Evolutionary conservation across 2,329 filamentous ascomycete genomes (phyloP).

Genomic region (Gnomoniopsis sp.): DNA sequence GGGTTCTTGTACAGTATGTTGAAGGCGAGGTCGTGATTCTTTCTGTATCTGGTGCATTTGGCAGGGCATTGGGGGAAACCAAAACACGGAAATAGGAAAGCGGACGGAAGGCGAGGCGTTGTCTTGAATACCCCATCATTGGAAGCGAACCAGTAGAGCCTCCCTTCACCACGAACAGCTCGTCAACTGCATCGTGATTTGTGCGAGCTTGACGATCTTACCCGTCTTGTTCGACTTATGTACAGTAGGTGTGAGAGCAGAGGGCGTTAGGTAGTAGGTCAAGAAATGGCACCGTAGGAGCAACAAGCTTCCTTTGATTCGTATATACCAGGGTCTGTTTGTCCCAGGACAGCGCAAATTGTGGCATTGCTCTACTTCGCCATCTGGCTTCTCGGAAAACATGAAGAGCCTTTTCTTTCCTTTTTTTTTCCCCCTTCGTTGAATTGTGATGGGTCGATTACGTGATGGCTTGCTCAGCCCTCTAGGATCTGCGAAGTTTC

Average conservation of each 20-base stretch:
- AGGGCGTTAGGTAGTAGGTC: not conserved
- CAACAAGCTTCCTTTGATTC: not conserved
- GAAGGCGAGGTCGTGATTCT: constrained; percentile 7
- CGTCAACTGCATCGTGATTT: not conserved
- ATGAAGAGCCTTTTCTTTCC: not conserved
- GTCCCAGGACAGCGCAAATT: not conserved
- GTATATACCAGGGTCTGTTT: not conserved
- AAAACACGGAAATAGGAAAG: constrained; percentile 1
- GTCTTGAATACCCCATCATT: constrained; percentile 17
- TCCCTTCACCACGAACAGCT: not conserved
- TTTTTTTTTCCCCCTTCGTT: no score
- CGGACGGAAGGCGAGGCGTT: constrained; percentile 11
- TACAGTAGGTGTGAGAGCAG: not conserved
- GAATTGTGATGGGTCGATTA: constrained; percentile 13
- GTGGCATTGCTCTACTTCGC: not conserved
- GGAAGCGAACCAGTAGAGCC: constrained; percentile 4
- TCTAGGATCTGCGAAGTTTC: not conserved
- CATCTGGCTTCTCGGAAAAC: not conserved
- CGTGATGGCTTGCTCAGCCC: constrained; percentile 9
- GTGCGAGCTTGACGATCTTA: not conserved
- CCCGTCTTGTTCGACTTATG: not conserved
- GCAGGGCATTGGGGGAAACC: constrained; percentile 8
- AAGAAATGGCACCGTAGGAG: not conserved
- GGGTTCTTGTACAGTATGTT: constrained; percentile 14
- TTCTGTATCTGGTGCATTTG: constrained; percentile 18